Base-by-base conservation (phyloP, 345 rosid species). In the Cardamine resedifolia region DNA sequence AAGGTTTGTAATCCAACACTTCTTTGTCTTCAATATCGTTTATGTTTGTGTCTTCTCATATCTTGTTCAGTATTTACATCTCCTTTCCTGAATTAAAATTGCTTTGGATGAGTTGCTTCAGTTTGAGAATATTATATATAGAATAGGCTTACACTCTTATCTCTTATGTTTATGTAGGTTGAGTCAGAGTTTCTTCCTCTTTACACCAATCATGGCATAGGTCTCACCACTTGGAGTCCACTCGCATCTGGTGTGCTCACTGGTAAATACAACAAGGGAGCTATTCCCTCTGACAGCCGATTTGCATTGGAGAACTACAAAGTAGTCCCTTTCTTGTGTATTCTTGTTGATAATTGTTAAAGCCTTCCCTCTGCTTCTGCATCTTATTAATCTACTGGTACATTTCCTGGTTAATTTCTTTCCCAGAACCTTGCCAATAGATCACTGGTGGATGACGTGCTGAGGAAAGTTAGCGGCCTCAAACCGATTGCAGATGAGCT, bases 141-240 rank as follows among this genome's bases (percentile, higher is more conserved):
- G 15, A 49, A 4, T 49, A 6, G n/a, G 15, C 24, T 21, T 21
- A 49, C n/a, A 6, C 56, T 51, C 4, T 6, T 44, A 7, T 44
- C 39, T 41, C 53, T 55, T 27, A 4, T n/a, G 61, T 57, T 57
- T 11, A 26, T 80, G 74, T 79, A 91, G 97, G 96, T 91, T 61
- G 99, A 95, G 84, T 77, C 96, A 8, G 99, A 95, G 82, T 95
- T 78, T 80, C 82, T 91, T 21, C 96, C 99, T 41, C 78, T 95
- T 30, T 95, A 88, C 81, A 79, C 61, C 69, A 95, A 88, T 71
- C 84, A 91, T 83, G 98, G 97, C 75, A 58, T 95, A 48, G 99
- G 99, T 71, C 91, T 95, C 24, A 88, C 99, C 18, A 95, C 98
- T 5, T 95, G 99, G 99, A 95, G 99, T 65, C 99, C 99, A 44